Evolutionary conservation across 768 basidiomycete genomes (phyloP), one percentile per base, ranked within the genome.

Genomic region (Lyophyllum shimeji): DNA sequence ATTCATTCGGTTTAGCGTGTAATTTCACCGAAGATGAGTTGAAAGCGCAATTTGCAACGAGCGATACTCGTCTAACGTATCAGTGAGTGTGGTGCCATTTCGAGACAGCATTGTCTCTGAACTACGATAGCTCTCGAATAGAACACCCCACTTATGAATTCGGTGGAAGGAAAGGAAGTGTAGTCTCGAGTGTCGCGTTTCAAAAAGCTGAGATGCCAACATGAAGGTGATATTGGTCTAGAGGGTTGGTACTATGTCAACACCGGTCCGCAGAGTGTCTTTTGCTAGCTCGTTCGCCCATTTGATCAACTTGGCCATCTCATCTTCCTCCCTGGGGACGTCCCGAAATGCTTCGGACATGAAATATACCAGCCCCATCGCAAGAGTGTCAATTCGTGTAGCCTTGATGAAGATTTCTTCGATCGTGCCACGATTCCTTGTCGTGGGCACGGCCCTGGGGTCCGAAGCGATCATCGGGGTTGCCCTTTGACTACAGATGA

Each of bases 1-100:
- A 17, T 18, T 9, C 55, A 23, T 25, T 23, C 40, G 40, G 12
- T 15, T 1, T 57, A 86, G 88, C 92, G 1, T 94, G 92, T 64
- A 93, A 93, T 65, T 93, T 92, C 62, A 94, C 92, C 0, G 86
- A 90, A 60, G 82, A 85, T 0, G 92, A 94, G 64, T 65, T 93
- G 33, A 80, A 76, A 61, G 64, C 71, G 3, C 78, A 64, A 50
- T 90, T 93, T 62, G 70, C 71, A 12, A 73, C 70, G 0, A 63
- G 70, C 8, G 78, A 71, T 13, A 80, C 82, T 17, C 75, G 78
- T 4, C 69, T 94, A 29, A 53, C 65, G 37, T 91, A 86, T 67
- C 84, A 89, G 92, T 93, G 63, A 67, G 83, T 72, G 15, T 25
- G 27, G 21, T 24, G 31, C 25, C n/a, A 21, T 20, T 47, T 8